phyloP scores from a whole-genome alignment of 257 asterid genomes.

The Craterostigma plantagineum region DNA sequence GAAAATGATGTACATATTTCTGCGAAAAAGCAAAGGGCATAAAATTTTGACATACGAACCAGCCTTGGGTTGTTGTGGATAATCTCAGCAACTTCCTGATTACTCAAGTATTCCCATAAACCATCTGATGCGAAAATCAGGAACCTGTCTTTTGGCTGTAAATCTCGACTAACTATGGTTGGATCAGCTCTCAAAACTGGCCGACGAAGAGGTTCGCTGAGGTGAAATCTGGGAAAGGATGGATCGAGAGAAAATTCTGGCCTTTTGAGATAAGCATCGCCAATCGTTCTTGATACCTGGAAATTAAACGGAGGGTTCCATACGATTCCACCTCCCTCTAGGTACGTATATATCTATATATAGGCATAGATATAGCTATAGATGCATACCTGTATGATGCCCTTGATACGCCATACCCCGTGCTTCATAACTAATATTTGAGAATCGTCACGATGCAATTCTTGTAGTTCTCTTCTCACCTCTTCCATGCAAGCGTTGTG shows the following conservation, averaged over 20 bases:
- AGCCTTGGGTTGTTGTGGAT: conserved; percentile 41
- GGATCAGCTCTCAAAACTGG: conserved; percentile 64
- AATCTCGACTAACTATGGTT: conserved; percentile 16
- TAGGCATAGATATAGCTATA: no score
- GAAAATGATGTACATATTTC: not conserved
- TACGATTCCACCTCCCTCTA: no score
- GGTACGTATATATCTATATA: no score
- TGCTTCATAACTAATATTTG: conserved; percentile 26
- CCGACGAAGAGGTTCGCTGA: conserved; percentile 26
- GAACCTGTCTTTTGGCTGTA: conserved; percentile 34
- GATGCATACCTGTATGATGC: conserved; percentile 49
- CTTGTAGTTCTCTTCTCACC: conserved; percentile 41
- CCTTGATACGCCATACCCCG: conserved; percentile 64
- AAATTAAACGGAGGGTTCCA: no score
- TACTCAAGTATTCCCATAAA: conserved; percentile 54
- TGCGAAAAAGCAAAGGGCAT: not conserved
- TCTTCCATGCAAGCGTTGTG: conserved; percentile 49
- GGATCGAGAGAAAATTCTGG: conserved; percentile 41
- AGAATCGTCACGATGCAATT: conserved; percentile 46
- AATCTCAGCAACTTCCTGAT: conserved; percentile 54
- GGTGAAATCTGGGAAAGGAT: conserved; percentile 22
- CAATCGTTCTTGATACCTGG: conserved; percentile 63
- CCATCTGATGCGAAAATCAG: conserved; percentile 77
- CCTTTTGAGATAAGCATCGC: conserved; percentile 63
- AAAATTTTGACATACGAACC: conserved; percentile 11